Evolutionary conservation across 495 filamentous ascomycete species (phyloP).

Genomic region (Penicillium malachiteum): DNA sequence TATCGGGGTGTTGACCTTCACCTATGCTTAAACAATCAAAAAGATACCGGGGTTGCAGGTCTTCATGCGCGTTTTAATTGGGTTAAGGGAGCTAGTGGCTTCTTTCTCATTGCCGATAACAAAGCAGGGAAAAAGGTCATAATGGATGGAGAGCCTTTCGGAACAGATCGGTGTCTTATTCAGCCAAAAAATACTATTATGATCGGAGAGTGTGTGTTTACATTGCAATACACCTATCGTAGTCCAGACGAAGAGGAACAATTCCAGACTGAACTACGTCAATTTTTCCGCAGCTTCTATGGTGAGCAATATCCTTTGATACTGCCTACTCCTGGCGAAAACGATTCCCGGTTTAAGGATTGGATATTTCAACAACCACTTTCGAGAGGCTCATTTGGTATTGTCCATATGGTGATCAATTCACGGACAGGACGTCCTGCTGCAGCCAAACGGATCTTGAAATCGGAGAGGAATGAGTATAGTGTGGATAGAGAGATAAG

Average conservation of each 20-base stretch:
- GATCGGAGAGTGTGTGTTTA: conserved; percentile 5
- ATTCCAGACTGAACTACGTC: not conserved
- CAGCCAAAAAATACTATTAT: conserved; percentile 2
- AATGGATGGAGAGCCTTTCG: conserved; percentile 5
- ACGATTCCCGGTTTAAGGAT: not conserved
- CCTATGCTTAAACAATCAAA: not conserved
- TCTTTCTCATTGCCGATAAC: conserved; percentile 4
- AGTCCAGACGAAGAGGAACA: not conserved
- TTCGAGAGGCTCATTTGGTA: not conserved
- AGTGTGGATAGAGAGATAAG: conserved; percentile 1
- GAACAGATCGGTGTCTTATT: not conserved
- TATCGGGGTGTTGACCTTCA: conserved; percentile 4
- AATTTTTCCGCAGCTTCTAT: not conserved
- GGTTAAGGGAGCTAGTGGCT: conserved; percentile 1
- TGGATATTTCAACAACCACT: conserved; percentile 8
- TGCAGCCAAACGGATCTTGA: conserved; percentile 1
- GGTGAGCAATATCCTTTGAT: not conserved
- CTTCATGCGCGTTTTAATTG: conserved; percentile 10
- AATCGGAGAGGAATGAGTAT: not conserved
- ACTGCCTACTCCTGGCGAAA: not conserved
- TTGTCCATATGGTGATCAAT: conserved; percentile 5
- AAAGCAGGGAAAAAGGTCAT: conserved; percentile 1
- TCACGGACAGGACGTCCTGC: conserved; percentile 2
- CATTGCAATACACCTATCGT: not conserved
- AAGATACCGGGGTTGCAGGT: not conserved